Base-by-base conservation (phyloP, 2,329 filamentous ascomycete species). In the Colletotrichum trifolii region DNA sequence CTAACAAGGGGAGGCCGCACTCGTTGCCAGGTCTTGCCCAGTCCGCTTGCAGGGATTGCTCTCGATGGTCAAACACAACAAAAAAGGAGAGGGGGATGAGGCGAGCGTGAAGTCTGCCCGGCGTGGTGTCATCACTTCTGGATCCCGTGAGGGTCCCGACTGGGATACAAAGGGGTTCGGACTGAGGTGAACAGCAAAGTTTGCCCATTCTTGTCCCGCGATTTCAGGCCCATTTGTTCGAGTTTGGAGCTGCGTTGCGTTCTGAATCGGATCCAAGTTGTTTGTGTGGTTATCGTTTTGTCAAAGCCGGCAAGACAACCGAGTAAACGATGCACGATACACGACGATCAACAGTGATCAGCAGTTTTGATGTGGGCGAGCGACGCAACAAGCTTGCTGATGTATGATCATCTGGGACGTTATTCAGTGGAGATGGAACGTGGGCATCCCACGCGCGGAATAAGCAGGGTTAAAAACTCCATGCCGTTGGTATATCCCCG, bases 401-500 rank as follows among this genome's bases (percentile, higher is more conserved):
- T 50, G 4, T 48, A 48, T 56, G 33, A 17, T 46, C 9, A 48
- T 60, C 43, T 25, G 12, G 43, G 15, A 46, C 43, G 61, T 38
- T 60, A 60, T 54, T 60, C 55, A 49, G 61, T 64, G 61, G 60
- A 53, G 60, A 60, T 48, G 55, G 17, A 54, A 60, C 55, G 48
- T 59, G 38, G 35, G 33, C 47, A 45, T 10, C 45, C 38, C 53
- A 42, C 43, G 17, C 47, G 47, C 47, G 60, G 54, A 38, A 54
- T 35, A 46, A 42, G 13, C 39, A 58, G 60, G 42, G 55, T 25
- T 25, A 25, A 25, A 25, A 25, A 25, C 25, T 25, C 25, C 25
- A 5, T 25, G 25, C 25, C 1, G 25, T 25, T 25, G 25, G 25
- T 25, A 25, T 5, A 25, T 25, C 25, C 25, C 25, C 25, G 25